Evolutionary conservation across 169 alveolate species (phyloP), one percentile per base, ranked within the genome.

Genomic region (Besnoitia besnoiti): DNA sequence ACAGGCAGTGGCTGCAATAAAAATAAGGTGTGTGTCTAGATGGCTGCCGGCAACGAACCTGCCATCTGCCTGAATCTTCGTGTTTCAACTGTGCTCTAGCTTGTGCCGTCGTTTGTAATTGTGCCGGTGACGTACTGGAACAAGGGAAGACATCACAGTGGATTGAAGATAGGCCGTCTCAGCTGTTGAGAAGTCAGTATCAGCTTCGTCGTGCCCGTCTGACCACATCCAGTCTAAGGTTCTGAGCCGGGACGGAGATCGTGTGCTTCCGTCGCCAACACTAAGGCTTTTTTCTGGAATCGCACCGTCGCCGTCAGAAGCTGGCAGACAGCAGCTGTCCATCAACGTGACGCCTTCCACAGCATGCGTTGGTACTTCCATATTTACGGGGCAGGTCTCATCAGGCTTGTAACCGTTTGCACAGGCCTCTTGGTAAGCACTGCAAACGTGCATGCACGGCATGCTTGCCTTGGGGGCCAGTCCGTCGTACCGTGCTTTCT

Each of bases 141-240:
- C 33, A 19, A 55, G 30, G 30, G 67, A 55, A 1, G 67, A n/a
- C 67, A 55, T 55, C 1, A 55, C 67, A 55, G 67, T 55, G 30
- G 12, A 21, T 55, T 55, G 33, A 8, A 55, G 67, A 55, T 55
- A 55, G 24, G 67, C 67, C 33, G 67, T 55, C 67, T 55, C 67
- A 19, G 67, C 12, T 0, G 67, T 55, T 21, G 67, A 55, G 24
- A 5, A 0, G 27, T 55, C 67, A 55, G 67, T 1, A 19, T 21
- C 7, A 1, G 67, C 67, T 19, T 55, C 67, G 5, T 55, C 67
- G 67, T 10, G 12, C 30, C 67, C 67, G 33, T 55, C 33, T 0
- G 67, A n/a, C 67, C 67, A 55, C 67, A 55, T 55, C 67, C 67
- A 55, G 30, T 55, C 67, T 55, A 55, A n/a, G 33, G 67, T 55